A percentile compares a stretch with the other conserved stretches of the same genome.
These are phyloP conservation scores for Ophiostoma quercus DNA, from an alignment of 2,329 filamentous ascomycete species.

Conservation along the genomic window DNA sequence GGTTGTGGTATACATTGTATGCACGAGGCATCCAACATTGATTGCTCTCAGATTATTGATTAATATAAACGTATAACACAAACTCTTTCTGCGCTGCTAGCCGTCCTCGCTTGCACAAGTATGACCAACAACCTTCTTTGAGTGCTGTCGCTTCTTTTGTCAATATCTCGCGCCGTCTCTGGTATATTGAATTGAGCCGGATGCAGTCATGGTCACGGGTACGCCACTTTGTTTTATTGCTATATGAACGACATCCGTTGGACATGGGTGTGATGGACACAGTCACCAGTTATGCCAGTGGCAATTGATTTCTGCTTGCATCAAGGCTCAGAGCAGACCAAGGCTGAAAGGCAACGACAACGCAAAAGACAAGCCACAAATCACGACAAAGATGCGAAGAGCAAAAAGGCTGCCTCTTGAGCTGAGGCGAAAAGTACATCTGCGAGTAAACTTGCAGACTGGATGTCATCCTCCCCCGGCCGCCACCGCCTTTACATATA, in stretches of 20 bases:
- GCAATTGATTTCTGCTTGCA: neutral
- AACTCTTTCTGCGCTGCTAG: neutral
- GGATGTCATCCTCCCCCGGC: neutral
- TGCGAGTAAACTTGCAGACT: neutral
- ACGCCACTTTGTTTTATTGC: neutral
- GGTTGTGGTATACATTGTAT: neutral
- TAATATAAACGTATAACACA: neutral
- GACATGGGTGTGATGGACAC: neutral
- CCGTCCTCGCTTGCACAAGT: constrained; percentile 2
- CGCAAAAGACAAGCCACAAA: neutral
- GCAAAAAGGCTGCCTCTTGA: neutral
- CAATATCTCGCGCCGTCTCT: neutral
- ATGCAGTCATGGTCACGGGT: neutral
- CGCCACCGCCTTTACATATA: neutral
- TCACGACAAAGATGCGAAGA: neutral
- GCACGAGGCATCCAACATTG: neutral
- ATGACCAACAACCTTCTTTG: neutral
- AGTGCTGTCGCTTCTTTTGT: neutral
- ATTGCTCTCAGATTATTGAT: neutral
- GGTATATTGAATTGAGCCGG: neutral
- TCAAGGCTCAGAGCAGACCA: neutral
- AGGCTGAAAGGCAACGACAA: neutral
- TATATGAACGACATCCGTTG: neutral
- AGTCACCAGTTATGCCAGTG: neutral
- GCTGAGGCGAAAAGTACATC: neutral